Evolutionary conservation across 805 yeast genomes (phyloP), one percentile per base, ranked within the genome.

Genomic region (Candida germanica): DNA sequence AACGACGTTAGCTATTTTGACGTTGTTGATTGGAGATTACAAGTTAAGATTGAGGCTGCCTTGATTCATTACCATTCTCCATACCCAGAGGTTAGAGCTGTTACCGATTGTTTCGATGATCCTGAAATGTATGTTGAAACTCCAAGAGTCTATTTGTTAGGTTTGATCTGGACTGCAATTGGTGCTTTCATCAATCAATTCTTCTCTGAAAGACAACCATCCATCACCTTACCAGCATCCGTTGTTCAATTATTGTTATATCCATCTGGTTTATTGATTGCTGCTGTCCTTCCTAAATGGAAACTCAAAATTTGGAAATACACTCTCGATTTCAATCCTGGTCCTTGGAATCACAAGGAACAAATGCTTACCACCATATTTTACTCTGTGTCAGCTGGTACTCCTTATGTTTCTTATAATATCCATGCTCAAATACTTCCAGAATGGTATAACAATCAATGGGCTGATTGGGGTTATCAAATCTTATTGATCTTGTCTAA

Each of bases 51-150:
- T 21, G 69, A 71, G 39, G 77, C 77, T 4, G 67, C 64, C 20
- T 49, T 73, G 28, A 59, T 58, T 13, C 61, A 58, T 12, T 63
- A 40, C 44, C 69, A 66, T 50, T 73, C 80, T 5, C 83, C 83
- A 4, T 79, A 78, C 43, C 81, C 84, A 1, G 86, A 80, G 48
- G 80, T 80, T 10, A 58, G 86, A 25, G 79, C 85, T 7, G 73
- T 80, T 13, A 78, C 78, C n/a, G 79, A 77, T 12, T 73, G 79
- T 9, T 60, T 47, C 33, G 84, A 79, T 45, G 80, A 79, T 40
- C 71, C 71, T 1, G 31, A 45, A 2, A 43, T 69, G 24, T 75
- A 77, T 0, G 69, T 64, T 25, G 79, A 75, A 40, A 77, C 83
- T 6, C 44, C 75, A 36, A 62, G 84, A 33, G 75, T 75, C 43